Conservation (phyloP, 768 basidiomycete genomes). For the Boletus speciosus region DNA sequence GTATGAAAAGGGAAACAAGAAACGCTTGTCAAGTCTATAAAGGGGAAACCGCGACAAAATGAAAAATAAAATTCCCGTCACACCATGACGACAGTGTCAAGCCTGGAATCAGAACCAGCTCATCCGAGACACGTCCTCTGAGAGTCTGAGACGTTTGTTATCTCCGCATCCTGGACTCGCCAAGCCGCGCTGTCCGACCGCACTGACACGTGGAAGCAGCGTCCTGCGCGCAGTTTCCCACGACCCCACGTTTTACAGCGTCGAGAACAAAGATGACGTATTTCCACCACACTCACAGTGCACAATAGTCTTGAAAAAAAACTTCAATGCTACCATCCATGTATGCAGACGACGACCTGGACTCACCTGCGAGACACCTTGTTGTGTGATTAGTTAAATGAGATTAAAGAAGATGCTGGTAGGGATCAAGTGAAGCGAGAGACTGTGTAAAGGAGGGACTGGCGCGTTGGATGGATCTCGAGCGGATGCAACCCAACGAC, state of each 20-base stretch:
- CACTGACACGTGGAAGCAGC: constrained; percentile 16
- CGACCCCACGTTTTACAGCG: constrained; percentile 42
- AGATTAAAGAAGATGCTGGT: constrained; percentile 17
- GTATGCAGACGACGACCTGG: background rate
- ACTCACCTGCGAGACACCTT: constrained; percentile 22
- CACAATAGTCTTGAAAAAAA: constrained; percentile 12
- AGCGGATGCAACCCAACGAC: constrained; percentile 25
- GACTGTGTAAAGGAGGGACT: constrained; percentile 36
- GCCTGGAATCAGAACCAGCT: constrained; percentile 15
- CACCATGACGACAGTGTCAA: constrained; percentile 19
- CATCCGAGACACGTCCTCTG: constrained; percentile 26
- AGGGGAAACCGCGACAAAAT: constrained; percentile 4
- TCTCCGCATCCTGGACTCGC: constrained; percentile 15
- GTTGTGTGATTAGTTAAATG: constrained; percentile 17
- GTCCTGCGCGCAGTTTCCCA: constrained; percentile 28
- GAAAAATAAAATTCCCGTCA: constrained; percentile 16
- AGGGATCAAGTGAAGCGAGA: constrained; percentile 25
- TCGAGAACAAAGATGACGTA: constrained; percentile 30
- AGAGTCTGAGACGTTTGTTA: constrained; percentile 19
- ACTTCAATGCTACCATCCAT: constrained; percentile 3
- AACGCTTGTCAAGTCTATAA: constrained; percentile 18
- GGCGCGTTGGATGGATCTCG: constrained; percentile 27
- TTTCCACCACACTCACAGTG: constrained; percentile 22
- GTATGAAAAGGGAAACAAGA: background rate
- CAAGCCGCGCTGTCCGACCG: constrained; percentile 1